These are phyloP conservation scores for Onygenales sp. DNA, from an alignment of 2,329 filamentous ascomycete species.

Conservation along the genomic window DNA sequence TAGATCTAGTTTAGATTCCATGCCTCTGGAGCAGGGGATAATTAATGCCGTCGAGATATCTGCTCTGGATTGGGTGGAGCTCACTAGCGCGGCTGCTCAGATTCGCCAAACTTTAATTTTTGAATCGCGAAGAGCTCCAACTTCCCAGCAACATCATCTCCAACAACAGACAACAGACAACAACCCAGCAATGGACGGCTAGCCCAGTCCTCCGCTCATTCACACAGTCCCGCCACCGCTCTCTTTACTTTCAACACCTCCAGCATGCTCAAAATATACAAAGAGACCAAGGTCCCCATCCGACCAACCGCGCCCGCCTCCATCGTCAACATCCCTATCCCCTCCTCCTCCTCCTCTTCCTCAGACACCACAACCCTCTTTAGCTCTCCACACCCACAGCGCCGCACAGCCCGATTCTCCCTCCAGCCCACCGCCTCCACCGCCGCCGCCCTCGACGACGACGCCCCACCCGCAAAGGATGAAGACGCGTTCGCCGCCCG, in stretches of 20 bases:
- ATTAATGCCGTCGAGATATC: background rate
- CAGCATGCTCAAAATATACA: constrained; percentile 65
- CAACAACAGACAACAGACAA: background rate
- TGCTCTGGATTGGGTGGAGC: background rate
- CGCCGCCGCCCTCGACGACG: constrained; percentile 27
- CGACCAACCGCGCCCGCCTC: constrained; percentile 62
- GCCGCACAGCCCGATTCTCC: constrained; percentile 33
- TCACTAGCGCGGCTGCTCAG: background rate
- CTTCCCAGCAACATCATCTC: background rate
- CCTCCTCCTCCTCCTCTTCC: constrained; percentile 39
- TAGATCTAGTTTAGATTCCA: background rate
- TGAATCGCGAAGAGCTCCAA: background rate
- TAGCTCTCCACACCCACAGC: constrained; percentile 34
- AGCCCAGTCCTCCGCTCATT: background rate
- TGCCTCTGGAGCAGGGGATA: background rate
- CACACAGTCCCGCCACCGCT: constrained; percentile 7
- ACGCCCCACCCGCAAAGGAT: constrained; percentile 45
- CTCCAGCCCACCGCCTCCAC: constrained; percentile 37
- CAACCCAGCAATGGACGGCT: background rate
- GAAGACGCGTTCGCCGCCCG: constrained; percentile 57
- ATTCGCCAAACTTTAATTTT: background rate
- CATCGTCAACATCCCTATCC: constrained; percentile 59
- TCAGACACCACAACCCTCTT: constrained; percentile 58
- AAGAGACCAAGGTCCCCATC: constrained; percentile 77
- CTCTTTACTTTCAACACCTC: constrained; percentile 9